phyloP scores from a whole-genome alignment of 345 rosid species.

The Gossypium bickii region DNA sequence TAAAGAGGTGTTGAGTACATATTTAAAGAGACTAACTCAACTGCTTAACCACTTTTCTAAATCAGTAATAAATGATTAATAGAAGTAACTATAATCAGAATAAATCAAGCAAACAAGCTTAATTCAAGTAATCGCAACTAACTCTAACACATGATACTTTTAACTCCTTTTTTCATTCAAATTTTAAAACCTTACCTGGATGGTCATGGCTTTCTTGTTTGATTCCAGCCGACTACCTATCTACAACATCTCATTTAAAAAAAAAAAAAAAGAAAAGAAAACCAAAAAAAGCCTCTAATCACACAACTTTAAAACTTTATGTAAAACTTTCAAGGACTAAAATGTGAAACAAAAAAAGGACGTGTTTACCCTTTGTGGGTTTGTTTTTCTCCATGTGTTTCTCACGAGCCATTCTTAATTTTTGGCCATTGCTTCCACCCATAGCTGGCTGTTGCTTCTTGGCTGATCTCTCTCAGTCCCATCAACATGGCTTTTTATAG shows the following conservation, averaged over 20 bases:
- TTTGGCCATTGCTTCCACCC: constrained; percentile 72
- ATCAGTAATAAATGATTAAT: no score
- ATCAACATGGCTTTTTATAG: background rate
- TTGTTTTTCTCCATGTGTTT: constrained; percentile 51
- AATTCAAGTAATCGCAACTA: no score
- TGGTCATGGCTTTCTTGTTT: constrained; percentile 90
- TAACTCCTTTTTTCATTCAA: no score
- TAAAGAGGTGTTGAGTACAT: no score
- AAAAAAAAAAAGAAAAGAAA: no score
- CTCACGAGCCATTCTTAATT: constrained; percentile 59
- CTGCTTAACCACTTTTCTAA: no score
- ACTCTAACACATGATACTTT: no score
- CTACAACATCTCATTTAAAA: constrained; percentile 6
- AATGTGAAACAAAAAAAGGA: no score
- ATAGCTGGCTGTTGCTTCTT: constrained; percentile 9
- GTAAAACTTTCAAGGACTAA: background rate
- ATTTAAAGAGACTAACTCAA: no score
- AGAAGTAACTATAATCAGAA: no score
- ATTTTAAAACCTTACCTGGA: constrained; percentile 46
- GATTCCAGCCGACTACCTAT: constrained; percentile 81
- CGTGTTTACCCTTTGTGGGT: constrained; percentile 26
- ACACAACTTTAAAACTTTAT: background rate
- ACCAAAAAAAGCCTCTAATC: no score
- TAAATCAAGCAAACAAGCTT: no score
- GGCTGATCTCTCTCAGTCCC: background rate